Evolutionary conservation across 345 rosid species (phyloP), one percentile per base, ranked within the genome.

Genomic region (Viola odorata): DNA sequence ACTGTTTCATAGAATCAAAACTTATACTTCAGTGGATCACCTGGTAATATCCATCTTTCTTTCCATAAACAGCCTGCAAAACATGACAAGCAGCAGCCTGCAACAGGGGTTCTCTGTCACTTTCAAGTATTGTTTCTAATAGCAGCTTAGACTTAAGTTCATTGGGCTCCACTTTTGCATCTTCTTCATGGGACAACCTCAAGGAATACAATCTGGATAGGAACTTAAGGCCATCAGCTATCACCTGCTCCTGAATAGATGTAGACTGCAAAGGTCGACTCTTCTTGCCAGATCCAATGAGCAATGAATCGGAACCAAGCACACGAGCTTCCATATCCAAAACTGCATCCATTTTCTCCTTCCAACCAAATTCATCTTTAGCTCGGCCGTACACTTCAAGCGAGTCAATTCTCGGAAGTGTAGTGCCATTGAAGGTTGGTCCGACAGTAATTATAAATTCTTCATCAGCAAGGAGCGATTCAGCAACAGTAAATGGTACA

Each of bases 361-460:
- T 94, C 99, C 99, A 94, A 56, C 99, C 99, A 82, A 90, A 94
- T 80, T 94, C 99, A 80, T 94, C 97, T 80, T 94, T 94, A 71
- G 91, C 86, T 55, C 91, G 91, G 42, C 99, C 97, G 78, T 94
- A 88, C 41, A 90, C 91, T 81, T 94, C 99, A 71, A 94, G 97
- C 7, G 80, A 81, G 40, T 94, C 99, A 63, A 94, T 84, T 81
- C 99, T 86, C 41, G 99, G 91, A 41, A 84, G 61, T 55, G 84
- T 73, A 64, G 90, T 81, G 73, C 92, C 95, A 72, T 84, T 86
- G 66, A 84, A 78, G 45, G 97, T 82, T 44, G 96, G 82, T 65
- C 97, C 97, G 65, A 94, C 86, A 65, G 92, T 66, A 60, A 94
- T 75, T 44, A 81, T 60, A 78, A 90, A 82, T 74, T 94, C 99